Evolutionary conservation across 1,139 yeast genomes (phyloP), one percentile per base, ranked within the genome.

Genomic region (Nakaseomyces sp.): DNA sequence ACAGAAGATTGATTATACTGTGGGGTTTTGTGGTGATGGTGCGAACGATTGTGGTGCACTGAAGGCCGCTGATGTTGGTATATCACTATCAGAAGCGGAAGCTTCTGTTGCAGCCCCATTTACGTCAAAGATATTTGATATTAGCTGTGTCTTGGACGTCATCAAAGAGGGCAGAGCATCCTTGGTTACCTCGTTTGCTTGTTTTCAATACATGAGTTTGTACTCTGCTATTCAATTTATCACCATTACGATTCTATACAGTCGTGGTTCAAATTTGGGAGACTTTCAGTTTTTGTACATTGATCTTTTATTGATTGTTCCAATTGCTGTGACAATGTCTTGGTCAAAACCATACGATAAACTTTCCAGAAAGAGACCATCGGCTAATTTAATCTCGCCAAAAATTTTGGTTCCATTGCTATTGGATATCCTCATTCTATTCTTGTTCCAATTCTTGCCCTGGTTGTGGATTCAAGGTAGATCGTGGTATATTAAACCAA

Each of bases 91-190:
- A 26, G 98, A 91, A 61, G 98, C 98, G 0, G 99, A 91, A 61
- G 98, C 98, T 0, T 85, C 95, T 4, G 96, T 93, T 17, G 98
- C 98, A 0, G 97, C 98, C 0, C 98, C 99, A 2, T 91, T 91
- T 62, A 93, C 99, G 0, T 86, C 96, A 1, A 74, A 93, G 42
- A 65, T 76, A 1, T 91, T 91, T 66, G 96, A 91, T 54, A 88
- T 91, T 36, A 80, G 95, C 2, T 91, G 98, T 68, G 95, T 91
- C 22, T 67, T 87, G 52, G 88, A 86, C 59, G 91, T 93, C 4
- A 87, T 91, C 47, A 79, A 77, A 55, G 98, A 93, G 63, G 99
- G 99, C 10, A 73, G 99, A 50, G 91, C 96, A 2, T 83, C 96
- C 37, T 70, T 91, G 57, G 96, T 89, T 12, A 91, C 99, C 1